Evolutionary conservation across 345 rosid species (phyloP).

Genomic region (Boechera stricta): DNA sequence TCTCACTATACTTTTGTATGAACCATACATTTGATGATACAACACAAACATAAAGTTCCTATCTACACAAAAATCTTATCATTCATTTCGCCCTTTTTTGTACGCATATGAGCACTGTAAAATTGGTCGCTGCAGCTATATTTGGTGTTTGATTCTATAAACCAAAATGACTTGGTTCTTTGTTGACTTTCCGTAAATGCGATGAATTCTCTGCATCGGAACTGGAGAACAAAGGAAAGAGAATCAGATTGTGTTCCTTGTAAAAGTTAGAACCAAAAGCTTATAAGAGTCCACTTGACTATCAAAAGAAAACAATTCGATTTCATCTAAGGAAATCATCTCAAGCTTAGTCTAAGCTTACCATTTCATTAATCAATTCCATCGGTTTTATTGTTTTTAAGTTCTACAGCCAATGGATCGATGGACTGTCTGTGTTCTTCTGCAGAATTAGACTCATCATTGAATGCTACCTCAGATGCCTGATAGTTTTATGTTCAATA

Average conservation of each 20-base stretch:
- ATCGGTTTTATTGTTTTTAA: not conserved
- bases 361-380: constrained; percentile 40
- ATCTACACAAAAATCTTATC: constrained; percentile 24
- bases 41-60: constrained; percentile 17
- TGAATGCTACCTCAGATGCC: constrained; percentile 31
- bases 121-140: constrained; percentile 12
- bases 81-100: not conserved
- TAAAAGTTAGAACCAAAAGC: constrained; percentile 21
- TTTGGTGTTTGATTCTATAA: constrained; percentile 18
- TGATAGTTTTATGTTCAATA: constrained; percentile 39
- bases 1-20: constrained; percentile 10
- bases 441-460: not conserved
- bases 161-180: constrained; percentile 25
- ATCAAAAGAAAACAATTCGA: constrained; percentile 1
- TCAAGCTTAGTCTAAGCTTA: constrained; percentile 29
- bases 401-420: too few species aligned
- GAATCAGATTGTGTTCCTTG: constrained; percentile 31
- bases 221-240: constrained; percentile 31
- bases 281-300: not conserved
- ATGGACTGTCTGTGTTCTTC: too few species aligned
- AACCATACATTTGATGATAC: constrained; percentile 24
- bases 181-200: not conserved
- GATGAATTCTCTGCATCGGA: constrained; percentile 20
- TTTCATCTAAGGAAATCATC: not conserved
- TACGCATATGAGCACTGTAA: constrained; percentile 14